Percentiles rank a stretch among this genome's conserved stretches.
Conservation (phyloP, 768 basidiomycete genomes). For the Russula lepida region DNA sequence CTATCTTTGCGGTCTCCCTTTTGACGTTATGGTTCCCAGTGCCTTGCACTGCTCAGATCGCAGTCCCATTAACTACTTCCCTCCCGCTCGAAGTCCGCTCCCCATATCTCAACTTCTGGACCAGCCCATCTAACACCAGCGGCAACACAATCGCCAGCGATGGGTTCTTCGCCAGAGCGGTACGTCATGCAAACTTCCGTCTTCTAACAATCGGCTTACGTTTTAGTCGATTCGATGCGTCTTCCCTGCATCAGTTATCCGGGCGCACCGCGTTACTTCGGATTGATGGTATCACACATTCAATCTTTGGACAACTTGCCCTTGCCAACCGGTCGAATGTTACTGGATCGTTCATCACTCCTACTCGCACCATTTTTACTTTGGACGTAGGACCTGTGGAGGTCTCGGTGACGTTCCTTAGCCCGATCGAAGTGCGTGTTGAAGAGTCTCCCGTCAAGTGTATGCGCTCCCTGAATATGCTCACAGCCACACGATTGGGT, state of each 20-base stretch:
- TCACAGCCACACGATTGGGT: slow-evolving; percentile 8
- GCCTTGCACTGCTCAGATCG: not conserved
- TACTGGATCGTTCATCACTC: not conserved
- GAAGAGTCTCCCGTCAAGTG: not conserved
- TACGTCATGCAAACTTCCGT: not conserved
- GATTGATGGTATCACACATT: slow-evolving; percentile 5
- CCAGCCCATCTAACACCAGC: not conserved
- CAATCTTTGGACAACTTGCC: not conserved
- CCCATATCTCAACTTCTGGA: slow-evolving; percentile 18
- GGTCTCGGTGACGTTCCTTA: slow-evolving; percentile 10
- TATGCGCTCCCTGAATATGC: not conserved
- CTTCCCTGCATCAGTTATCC: not conserved
- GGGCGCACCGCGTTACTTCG: slow-evolving; percentile 6
- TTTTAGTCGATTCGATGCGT: not conserved
- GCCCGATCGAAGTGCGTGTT: slow-evolving; percentile 15
- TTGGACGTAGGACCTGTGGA: slow-evolving; percentile 1
- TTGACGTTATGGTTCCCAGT: not conserved
- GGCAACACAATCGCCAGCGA: not conserved
- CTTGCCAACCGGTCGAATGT: not conserved
- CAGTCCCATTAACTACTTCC: not conserved
- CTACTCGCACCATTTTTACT: slow-evolving; percentile 10
- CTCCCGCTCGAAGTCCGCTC: slow-evolving; percentile 14
- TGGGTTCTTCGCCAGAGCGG: not conserved
- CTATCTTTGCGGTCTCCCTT: not conserved
- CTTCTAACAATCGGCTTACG: not conserved